Base-by-base conservation (phyloP, 352 stramenopile species). In the Phytophthora sp. region DNA sequence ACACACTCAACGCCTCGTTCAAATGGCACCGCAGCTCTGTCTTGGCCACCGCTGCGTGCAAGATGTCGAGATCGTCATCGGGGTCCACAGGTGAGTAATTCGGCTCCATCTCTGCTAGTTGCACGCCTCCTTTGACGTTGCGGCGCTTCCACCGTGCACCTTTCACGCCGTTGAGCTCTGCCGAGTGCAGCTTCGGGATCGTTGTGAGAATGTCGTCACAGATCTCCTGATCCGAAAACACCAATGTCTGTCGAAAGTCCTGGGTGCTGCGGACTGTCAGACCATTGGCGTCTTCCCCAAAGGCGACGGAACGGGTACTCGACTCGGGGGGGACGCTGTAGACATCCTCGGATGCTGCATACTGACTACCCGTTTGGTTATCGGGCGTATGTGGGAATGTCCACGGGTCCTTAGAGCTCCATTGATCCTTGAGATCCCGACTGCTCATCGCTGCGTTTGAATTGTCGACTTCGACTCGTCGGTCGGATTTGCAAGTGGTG, bases 1-100 rank as follows among this genome's bases (percentile, higher is more conserved):
- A 37, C 42, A 89, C 77, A 44, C 76, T 89, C 30, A 89, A 53
- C 18, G 82, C 75, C 24, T 91, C 82, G 37, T 91, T 88, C 44
- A 91, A 41, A 55, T 88, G 79, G 53, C 75, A 88, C 0, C 55
- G 62, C 15, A 91, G 60, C 63, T 83, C 75, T 1, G 68, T 78
- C 44, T 83, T 86, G 45, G 77, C 77, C 28, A 84, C 65, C 1
- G 82, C 37, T 0, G 76, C 77, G 39, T 90, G 70, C 13, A 82
- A 54, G 38, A 90, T 59, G 31, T 81, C 72, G 10, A 65, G 20
- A 31, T 84, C 74, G 37, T 82, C 69, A 32, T 69, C 54, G 1
- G 15, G 15, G 13, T 87, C 64, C 18, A 76, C 21, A n/a, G 49
- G 63, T 27, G 58, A 45, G 41, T 69, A 65, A 32, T 62, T 43